Base-by-base conservation (phyloP, 2,329 filamentous ascomycete genomes). In the Cladophialophora carrionii region DNA sequence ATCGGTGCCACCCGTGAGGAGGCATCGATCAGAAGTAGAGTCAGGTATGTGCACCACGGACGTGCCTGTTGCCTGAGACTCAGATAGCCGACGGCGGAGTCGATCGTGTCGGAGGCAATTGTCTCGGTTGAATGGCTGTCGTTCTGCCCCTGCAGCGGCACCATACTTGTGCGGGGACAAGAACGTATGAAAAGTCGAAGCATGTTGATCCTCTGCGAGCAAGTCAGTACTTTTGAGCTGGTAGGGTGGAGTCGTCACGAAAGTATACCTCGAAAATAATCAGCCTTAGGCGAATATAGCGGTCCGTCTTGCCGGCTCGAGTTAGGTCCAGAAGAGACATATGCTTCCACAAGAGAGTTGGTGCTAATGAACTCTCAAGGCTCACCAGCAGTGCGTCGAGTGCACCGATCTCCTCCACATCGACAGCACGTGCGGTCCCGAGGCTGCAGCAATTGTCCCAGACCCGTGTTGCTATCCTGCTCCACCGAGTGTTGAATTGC, bases 1-100 rank as follows among this genome's bases (percentile, higher is more conserved):
- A 58, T 20, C 17, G 56, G 56, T 14, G 56, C 34, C 17, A 58
- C 26, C n/a, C 41, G 12, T 10, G 26, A 49, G 1, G 56, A 46
- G 34, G 26, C n/a, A 12, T 62, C 29, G 22, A 62, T 22, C 1
- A 62, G 32, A 26, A 56, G 29, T 10, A 54, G 57, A 43, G 26
- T 62, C 26, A 34, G 29, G 43, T 62, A 62, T 10, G 59, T 62
- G 49, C 31, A 57, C 59, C 59, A 62, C 9, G 59, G 59, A 17
- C 59, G 59, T 0, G 59, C 49, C 9, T 56, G 17, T 31, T 56
- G 43, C 10, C 59, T 31, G 29, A 62, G n/a, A 17, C 20, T 62
- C 22, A 62, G 32, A 32, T 62, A 62, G 17, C 22, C 22, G 49
- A 56, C 49, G 24, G 53, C 53, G 1, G 59, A 41, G 37, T 54